These are phyloP conservation scores for Solanum raphanifolium DNA, from an alignment of 257 asterid species.

Conservation along the genomic window DNA sequence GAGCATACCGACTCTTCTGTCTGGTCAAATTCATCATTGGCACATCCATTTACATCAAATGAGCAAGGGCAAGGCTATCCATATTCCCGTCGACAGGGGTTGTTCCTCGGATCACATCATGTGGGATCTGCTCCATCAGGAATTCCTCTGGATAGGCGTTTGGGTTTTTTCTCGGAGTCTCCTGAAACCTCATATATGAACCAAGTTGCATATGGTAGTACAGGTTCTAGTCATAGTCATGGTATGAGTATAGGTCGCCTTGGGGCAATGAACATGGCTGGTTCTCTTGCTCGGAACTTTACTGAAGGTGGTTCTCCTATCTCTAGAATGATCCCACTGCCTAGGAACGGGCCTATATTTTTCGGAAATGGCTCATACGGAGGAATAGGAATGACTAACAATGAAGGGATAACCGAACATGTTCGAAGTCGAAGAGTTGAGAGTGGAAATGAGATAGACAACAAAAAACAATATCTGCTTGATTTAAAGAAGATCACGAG, in stretches of 20 bases:
- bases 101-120: slow-evolving; percentile 51
- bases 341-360: slow-evolving; percentile 60
- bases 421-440: slow-evolving; percentile 67
- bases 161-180: slow-evolving; percentile 76
- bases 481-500: slow-evolving; percentile 70
- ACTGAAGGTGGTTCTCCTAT: slow-evolving; percentile 55
- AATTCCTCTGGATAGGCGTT: slow-evolving; percentile 56
- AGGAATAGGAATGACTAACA: slow-evolving; percentile 34
- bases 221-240: slow-evolving; percentile 36
- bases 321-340: slow-evolving; percentile 48
- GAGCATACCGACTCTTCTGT: slow-evolving; percentile 41
- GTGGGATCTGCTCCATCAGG: slow-evolving; percentile 98
- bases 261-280: slow-evolving; percentile 54
- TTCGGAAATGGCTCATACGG: slow-evolving; percentile 66
- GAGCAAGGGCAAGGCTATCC: slow-evolving; percentile 44
- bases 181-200: slow-evolving; percentile 61
- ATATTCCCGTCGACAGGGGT: slow-evolving; percentile 36
- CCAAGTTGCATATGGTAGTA: slow-evolving; percentile 37
- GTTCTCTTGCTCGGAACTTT: slow-evolving; percentile 51
- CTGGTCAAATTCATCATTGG: slow-evolving; percentile 46
- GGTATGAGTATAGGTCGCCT: slow-evolving; percentile 31
- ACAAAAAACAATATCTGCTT: slow-evolving; percentile 78
- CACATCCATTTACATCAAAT: slow-evolving; percentile 32
- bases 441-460: slow-evolving; percentile 55
- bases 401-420: slow-evolving; percentile 50